Base-by-base conservation (phyloP, 345 rosid species). In the Pelargonium nanum region DNA sequence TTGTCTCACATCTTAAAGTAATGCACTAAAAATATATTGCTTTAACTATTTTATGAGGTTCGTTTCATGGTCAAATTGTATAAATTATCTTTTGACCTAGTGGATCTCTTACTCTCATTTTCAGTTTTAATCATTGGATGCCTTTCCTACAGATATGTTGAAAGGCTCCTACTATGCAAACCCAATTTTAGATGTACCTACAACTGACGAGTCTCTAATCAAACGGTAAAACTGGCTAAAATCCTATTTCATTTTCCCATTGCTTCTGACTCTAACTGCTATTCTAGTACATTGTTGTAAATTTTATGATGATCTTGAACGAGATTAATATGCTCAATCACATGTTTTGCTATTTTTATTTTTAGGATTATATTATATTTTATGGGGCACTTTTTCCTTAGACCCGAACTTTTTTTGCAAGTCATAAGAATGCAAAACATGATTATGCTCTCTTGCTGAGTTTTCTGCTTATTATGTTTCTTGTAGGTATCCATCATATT, bases 111-210 rank as follows among this genome's bases (percentile, higher is more conserved):
- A 15, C 20, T 30, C 0, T 62, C 16, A 60, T 59, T 57, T 64
- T 63, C 9, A 51, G 25, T 22, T 22, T 74, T 59, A 40, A 40
- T 40, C 48, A 40, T 40, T 15, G 48, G 16, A 6, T 40, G 17
- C 16, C 52, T 62, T 40, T 63, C 66, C 45, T 64, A 72, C 84
- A 92, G 96, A 92, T 69, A 61, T 78, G 70, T 65, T 85, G 69
- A 92, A 92, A 65, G 95, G 95, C 64, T 91, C 98, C 26, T 91
- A 69, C 73, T 91, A 92, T 73, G 95, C 95, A 23, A 86, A 88
- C 72, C 95, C 96, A 34, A 55, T 86, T 57, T 57, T 81, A 54
- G 96, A 92, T 75, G 80, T 82, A 52, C 93, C 96, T 4, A 92
- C 95, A 30, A 80, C 75, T 23, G 81, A 85, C 40, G 34, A 75